These are phyloP conservation scores for Trichaptum fuscoviolaceum DNA, from an alignment of 768 basidiomycete species.

Conservation along the genomic window DNA sequence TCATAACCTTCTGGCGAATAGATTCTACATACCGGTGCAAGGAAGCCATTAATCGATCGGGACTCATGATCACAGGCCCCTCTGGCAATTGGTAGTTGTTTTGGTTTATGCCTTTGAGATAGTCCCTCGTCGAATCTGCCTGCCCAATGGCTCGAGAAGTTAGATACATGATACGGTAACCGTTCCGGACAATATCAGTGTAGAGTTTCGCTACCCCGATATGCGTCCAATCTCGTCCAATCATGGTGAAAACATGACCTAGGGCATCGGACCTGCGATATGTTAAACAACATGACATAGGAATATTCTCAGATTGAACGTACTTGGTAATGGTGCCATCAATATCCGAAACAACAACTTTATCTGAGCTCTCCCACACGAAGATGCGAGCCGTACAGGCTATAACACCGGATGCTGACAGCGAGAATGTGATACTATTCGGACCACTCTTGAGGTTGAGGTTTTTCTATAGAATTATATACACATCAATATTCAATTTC, in stretches of 20 bases:
- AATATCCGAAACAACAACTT: slow-evolving; percentile 92
- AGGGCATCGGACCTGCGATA: slow-evolving; percentile 80
- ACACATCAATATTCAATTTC: background rate
- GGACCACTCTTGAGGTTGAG: slow-evolving; percentile 80
- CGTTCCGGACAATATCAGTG: slow-evolving; percentile 91
- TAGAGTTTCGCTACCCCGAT: slow-evolving; percentile 95
- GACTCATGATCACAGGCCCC: slow-evolving; percentile 98
- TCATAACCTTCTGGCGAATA: background rate
- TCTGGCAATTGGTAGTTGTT: slow-evolving; percentile 95
- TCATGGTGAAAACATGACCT: slow-evolving; percentile 95
- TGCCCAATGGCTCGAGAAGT: slow-evolving; percentile 97
- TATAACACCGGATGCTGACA: slow-evolving; percentile 74
- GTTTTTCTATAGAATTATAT: slow-evolving; percentile 59
- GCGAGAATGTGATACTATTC: slow-evolving; percentile 90
- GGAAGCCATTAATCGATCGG: slow-evolving; percentile 90
- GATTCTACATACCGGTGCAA: slow-evolving; percentile 69
- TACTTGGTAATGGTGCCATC: slow-evolving; percentile 99
- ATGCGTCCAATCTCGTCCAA: slow-evolving; percentile 98
- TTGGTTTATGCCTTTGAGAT: slow-evolving; percentile 91
- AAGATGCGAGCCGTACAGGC: slow-evolving; percentile 93
- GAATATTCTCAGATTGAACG: slow-evolving; percentile 17
- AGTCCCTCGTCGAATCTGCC: slow-evolving; percentile 93
- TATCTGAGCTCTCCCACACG: slow-evolving; percentile 89
- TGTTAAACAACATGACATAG: background rate
- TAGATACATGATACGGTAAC: slow-evolving; percentile 97